A percentile compares a stretch with the other conserved stretches of the same genome.
phyloP scores from a whole-genome alignment of 2,329 filamentous ascomycete genomes.

The Botrytis galanthina region DNA sequence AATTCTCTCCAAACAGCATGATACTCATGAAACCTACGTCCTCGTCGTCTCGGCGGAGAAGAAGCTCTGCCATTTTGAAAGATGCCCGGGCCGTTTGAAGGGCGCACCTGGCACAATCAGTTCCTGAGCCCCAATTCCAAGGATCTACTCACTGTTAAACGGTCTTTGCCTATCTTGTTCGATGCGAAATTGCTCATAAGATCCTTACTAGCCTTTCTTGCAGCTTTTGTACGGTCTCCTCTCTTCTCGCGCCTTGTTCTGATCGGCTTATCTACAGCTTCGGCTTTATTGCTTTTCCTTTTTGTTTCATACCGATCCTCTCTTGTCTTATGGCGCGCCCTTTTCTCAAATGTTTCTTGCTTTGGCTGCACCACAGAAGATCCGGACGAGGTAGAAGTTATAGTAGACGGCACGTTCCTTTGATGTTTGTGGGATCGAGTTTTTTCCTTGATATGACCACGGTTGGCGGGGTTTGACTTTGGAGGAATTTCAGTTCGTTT shows the following conservation, averaged over 20 bases:
- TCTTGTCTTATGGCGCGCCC: slow-evolving; percentile 54
- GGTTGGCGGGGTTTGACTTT: neutral
- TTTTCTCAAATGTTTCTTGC: slow-evolving; percentile 43
- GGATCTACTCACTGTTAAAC: slow-evolving; percentile 49
- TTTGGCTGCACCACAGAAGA: neutral
- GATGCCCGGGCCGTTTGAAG: slow-evolving; percentile 43
- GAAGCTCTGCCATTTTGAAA: slow-evolving; percentile 47
- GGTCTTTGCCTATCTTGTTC: slow-evolving; percentile 49
- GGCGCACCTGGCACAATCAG: slow-evolving; percentile 39
- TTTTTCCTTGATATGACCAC: neutral
- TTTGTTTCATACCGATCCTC: slow-evolving; percentile 54
- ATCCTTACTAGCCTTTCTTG: slow-evolving; percentile 40
- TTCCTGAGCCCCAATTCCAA: neutral
- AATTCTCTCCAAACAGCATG: neutral
- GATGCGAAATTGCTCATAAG: slow-evolving; percentile 58
- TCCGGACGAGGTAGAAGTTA: neutral
- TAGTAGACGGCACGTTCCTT: slow-evolving; percentile 14
- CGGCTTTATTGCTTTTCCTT: slow-evolving; percentile 31
- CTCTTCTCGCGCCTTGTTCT: slow-evolving; percentile 26
- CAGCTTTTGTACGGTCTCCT: slow-evolving; percentile 26
- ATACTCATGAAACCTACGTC: slow-evolving; percentile 38
- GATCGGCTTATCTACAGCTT: slow-evolving; percentile 28
- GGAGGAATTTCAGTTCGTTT: neutral
- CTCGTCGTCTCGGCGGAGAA: slow-evolving; percentile 38
- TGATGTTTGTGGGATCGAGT: slow-evolving; percentile 21